Percentiles rank a stretch among this genome's conserved stretches.
These are phyloP conservation scores for Polyplosphaeria fusca DNA, from an alignment of 495 filamentous ascomycete genomes.

Conservation along the genomic window DNA sequence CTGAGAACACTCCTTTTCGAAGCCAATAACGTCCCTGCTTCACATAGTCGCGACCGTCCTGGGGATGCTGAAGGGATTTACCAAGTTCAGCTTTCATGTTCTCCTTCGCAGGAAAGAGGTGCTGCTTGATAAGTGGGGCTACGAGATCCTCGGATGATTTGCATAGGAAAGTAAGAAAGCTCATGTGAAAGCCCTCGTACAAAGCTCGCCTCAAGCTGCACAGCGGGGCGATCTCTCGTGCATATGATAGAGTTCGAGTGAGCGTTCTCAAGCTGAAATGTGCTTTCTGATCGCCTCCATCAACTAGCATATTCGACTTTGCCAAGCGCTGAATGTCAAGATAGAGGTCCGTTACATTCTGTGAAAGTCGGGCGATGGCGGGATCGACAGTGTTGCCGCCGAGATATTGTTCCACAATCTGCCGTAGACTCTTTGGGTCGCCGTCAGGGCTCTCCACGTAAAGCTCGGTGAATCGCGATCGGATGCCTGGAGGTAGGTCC, in stretches of 20 bases:
- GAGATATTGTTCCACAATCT: slow-evolving; percentile 82
- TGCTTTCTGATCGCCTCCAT: slow-evolving; percentile 88
- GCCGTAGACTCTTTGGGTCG: slow-evolving; percentile 75
- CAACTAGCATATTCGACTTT: slow-evolving; percentile 79
- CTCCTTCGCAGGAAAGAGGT: slow-evolving; percentile 66
- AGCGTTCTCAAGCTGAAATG: slow-evolving; percentile 95
- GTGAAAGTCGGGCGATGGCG: slow-evolving; percentile 58
- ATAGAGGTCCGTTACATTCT: slow-evolving; percentile 81
- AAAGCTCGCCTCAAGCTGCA: slow-evolving; percentile 86
- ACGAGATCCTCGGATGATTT: slow-evolving; percentile 73
- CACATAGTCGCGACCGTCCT: slow-evolving; percentile 75
- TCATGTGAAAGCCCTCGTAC: slow-evolving; percentile 98
- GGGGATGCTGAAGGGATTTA: slow-evolving; percentile 69
- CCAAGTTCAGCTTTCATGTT: slow-evolving; percentile 66
- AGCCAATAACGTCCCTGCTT: slow-evolving; percentile 93
- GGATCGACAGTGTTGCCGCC: slow-evolving; percentile 58
- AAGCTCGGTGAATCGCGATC: slow-evolving; percentile 88
- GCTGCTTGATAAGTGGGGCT: slow-evolving; percentile 73
- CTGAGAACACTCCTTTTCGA: slow-evolving; percentile 61
- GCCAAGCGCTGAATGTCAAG: slow-evolving; percentile 77
- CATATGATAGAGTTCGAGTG: slow-evolving; percentile 86
- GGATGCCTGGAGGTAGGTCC: slow-evolving; percentile 78
- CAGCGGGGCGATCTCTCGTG: slow-evolving; percentile 72
- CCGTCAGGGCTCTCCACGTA: slow-evolving; percentile 87
- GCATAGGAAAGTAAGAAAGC: slow-evolving; percentile 83